Base-by-base conservation (phyloP, 257 asterid genomes). In the Rubia yunnanensis region DNA sequence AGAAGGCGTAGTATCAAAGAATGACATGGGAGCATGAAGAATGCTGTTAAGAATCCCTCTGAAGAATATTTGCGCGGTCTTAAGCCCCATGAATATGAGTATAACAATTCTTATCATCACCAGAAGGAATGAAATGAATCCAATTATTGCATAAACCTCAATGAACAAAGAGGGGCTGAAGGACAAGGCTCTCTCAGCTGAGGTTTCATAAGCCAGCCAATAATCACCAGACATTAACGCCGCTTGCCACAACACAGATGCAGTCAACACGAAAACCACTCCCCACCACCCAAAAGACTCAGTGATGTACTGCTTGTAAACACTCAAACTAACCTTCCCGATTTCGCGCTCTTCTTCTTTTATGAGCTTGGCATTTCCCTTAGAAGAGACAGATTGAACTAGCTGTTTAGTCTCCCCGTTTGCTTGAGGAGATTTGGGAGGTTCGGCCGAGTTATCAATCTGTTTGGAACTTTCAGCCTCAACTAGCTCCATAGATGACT, bases 1-100 rank as follows among this genome's bases (percentile, higher is more conserved):
- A 3, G 99, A 94, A 48, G 99, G 99, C 50, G 99, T 94, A 0
- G 99, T 94, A 64, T 94, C 99, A 28, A 94, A 94, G 83, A 90
- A 94, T 44, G 99, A 81, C 97, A 94, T 94, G 2, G 99, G 99
- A 52, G 99, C 99, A 56, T 90, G 99, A 57, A 90, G 72, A 58
- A 94, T 88, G 79, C 95, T 72, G 17, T 69, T 73, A 70, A 94
- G 97, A 64, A 94, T 90, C 59, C 88, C 89, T 28, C 65, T 61
- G 82, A 94, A 94, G 88, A 90, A 88, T 64, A 88, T 81, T 71
- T 94, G 99, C 13, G 96, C 66, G 0, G 99, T 90, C 83, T 84
- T 94, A 50, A 94, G 84, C 50, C 96, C 97, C 95, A 94, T 90
- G 41, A 80, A 28, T 1, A 88, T 71, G 34, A 73, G 79, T 26